A percentile compares a stretch with the other conserved stretches of the same genome.
phyloP scores from a whole-genome alignment of 768 basidiomycete genomes.

The Rhizopogon vinicolor region DNA sequence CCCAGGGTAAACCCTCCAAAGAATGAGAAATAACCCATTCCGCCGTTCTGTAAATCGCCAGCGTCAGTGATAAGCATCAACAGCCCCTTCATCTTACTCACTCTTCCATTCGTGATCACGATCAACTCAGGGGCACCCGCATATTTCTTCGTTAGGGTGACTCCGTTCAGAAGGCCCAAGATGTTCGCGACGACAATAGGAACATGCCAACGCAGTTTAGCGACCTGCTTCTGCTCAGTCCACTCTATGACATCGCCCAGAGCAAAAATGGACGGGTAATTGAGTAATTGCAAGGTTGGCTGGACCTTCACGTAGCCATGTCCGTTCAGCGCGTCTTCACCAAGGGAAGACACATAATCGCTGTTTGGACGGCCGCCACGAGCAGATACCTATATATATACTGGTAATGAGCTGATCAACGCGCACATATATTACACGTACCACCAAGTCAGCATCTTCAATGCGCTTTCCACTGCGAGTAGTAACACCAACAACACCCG shows the following conservation, averaged over 20 bases:
- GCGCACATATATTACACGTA: conserved; percentile 24
- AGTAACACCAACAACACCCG: conserved; percentile 32
- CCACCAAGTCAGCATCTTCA: conserved; percentile 51
- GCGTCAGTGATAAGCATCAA: conserved; percentile 6
- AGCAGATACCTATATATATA: conserved; percentile 16
- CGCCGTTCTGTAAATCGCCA: conserved; percentile 31
- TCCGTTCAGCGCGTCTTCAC: conserved; percentile 27
- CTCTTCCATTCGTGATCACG: conserved; percentile 50
- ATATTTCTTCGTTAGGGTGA: conserved; percentile 34
- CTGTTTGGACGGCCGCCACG: conserved; percentile 46
- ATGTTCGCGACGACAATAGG: conserved; percentile 46
- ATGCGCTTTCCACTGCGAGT: conserved; percentile 49
- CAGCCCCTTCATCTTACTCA: conserved; percentile 18
- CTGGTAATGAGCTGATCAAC: conserved; percentile 1
- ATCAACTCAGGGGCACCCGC: conserved; percentile 50
- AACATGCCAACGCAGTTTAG: conserved; percentile 43
- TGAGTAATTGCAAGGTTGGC: conserved; percentile 52
- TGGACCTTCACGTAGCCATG: conserved; percentile 44
- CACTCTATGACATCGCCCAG: conserved; percentile 62
- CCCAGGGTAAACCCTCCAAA: conserved; percentile 43
- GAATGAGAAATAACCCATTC: conserved; percentile 33
- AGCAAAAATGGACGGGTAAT: conserved; percentile 55
- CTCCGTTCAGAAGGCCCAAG: conserved; percentile 36
- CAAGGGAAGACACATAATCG: conserved; percentile 44
- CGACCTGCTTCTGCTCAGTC: conserved; percentile 56